Percentiles rank a stretch among this genome's conserved stretches.
These are phyloP conservation scores for Senna siamea DNA, from an alignment of 306 rosid genomes.

Conservation along the genomic window DNA sequence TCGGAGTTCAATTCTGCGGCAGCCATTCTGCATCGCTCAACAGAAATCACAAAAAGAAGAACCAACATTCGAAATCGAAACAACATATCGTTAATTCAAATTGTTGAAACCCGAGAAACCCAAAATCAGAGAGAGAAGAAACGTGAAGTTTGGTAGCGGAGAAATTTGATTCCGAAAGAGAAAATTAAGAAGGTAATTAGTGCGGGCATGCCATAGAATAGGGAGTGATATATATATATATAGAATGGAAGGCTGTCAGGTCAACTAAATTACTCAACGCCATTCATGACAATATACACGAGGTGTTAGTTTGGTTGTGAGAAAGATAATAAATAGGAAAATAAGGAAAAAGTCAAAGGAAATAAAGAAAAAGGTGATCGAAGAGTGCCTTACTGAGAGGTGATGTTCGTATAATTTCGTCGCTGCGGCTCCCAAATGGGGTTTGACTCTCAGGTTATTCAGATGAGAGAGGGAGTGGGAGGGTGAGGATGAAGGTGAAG, in stretches of 20 bases:
- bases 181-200: background rate
- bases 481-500: no score
- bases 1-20: slow-evolving; percentile 28
- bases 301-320: background rate
- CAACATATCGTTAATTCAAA: slow-evolving; percentile 26
- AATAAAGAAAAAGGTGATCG: no score
- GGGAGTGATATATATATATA: background rate
- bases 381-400: no score
- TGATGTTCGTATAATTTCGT: no score
- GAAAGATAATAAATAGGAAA: background rate
- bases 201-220: background rate
- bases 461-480: no score
- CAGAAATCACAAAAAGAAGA: slow-evolving; percentile 43
- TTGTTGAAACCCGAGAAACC: background rate
- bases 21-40: slow-evolving; percentile 40
- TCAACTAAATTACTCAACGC: background rate
- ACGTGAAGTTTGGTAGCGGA: background rate
- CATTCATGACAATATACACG: background rate
- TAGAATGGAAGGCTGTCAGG: background rate
- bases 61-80: slow-evolving; percentile 28
- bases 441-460: no score
- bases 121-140: background rate
- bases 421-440: no score
- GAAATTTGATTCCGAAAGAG: background rate
- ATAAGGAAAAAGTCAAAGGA: background rate